phyloP scores from a whole-genome alignment of 352 stramenopile species.

The Blastocystis sp. region DNA sequence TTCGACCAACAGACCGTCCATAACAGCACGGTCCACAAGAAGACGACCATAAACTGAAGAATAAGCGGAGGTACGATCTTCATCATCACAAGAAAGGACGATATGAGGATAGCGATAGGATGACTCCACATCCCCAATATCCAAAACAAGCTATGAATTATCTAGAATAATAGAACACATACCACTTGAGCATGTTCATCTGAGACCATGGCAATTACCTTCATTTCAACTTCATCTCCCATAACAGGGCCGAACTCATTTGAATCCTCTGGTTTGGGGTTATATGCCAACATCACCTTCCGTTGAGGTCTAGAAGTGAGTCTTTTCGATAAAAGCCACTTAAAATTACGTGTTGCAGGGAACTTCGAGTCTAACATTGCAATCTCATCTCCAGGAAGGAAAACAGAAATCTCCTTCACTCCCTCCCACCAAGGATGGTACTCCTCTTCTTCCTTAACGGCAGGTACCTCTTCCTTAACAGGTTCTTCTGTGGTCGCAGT shows the following conservation, averaged over 20 bases:
- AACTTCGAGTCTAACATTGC: slow-evolving; percentile 16
- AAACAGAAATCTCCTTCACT: slow-evolving; percentile 64
- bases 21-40: slow-evolving; percentile 43
- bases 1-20: slow-evolving; percentile 43
- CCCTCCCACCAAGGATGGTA: slow-evolving; percentile 63
- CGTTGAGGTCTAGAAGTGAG: slow-evolving; percentile 39
- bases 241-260: slow-evolving; percentile 54
- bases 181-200: slow-evolving; percentile 65
- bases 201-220: slow-evolving; percentile 42
- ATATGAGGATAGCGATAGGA: slow-evolving; percentile 63
- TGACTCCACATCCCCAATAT: slow-evolving; percentile 22
- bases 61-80: slow-evolving; percentile 27
- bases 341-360: slow-evolving; percentile 37
- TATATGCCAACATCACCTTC: slow-evolving; percentile 39
- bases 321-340: not conserved
- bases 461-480: slow-evolving; percentile 22
- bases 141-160: slow-evolving; percentile 33
- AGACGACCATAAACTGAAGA: slow-evolving; percentile 37
- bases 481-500: not conserved
- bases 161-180: not conserved
- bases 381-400: slow-evolving; percentile 2
- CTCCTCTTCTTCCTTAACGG: not conserved
- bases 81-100: slow-evolving; percentile 60
- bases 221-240: slow-evolving; percentile 59
- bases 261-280: slow-evolving; percentile 55